Evolutionary conservation across 345 rosid genomes (phyloP).

Genomic region (Populus ilicifolia): DNA sequence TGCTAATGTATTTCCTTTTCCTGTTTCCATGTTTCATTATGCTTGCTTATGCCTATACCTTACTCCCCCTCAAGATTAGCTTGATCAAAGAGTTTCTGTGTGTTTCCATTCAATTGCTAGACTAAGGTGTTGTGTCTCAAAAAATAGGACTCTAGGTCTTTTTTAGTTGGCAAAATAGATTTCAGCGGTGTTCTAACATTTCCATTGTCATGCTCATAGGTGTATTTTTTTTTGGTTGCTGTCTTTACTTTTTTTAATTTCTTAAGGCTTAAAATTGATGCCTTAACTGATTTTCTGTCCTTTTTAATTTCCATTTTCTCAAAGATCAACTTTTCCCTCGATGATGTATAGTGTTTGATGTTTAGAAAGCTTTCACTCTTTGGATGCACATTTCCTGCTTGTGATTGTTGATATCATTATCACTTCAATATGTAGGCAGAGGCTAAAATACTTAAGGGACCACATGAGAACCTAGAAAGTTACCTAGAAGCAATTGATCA

Average conservation of each 20-base stretch:
- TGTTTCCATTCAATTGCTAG: not conserved
- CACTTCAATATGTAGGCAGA: constrained; percentile 65
- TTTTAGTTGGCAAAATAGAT: not conserved
- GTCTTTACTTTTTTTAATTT: not conserved
- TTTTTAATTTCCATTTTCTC: not conserved
- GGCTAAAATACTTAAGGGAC: constrained; percentile 85
- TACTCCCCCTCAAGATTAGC: not conserved
- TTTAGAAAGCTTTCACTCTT: not conserved
- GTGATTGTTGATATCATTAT: constrained; percentile 15
- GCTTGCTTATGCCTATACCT: not conserved
- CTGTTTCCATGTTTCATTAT: not conserved
- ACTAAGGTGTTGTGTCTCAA: not conserved
- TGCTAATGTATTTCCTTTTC: not conserved
- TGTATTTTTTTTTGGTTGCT: not conserved
- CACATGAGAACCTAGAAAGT: constrained; percentile 89
- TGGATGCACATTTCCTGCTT: constrained; percentile 1
- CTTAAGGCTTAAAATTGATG: not conserved
- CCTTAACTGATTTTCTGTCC: not conserved
- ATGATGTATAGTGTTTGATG: not conserved
- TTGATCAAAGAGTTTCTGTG: not conserved
- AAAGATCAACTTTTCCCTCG: not conserved
- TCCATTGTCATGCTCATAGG: not conserved
- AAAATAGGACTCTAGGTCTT: not conserved
- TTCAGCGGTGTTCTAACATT: not conserved
- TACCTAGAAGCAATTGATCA: constrained; percentile 87